Evolutionary conservation across 1,139 yeast species (phyloP), one percentile per base, ranked within the genome.

Genomic region (Hemisphaericaspora xylanilytica): DNA sequence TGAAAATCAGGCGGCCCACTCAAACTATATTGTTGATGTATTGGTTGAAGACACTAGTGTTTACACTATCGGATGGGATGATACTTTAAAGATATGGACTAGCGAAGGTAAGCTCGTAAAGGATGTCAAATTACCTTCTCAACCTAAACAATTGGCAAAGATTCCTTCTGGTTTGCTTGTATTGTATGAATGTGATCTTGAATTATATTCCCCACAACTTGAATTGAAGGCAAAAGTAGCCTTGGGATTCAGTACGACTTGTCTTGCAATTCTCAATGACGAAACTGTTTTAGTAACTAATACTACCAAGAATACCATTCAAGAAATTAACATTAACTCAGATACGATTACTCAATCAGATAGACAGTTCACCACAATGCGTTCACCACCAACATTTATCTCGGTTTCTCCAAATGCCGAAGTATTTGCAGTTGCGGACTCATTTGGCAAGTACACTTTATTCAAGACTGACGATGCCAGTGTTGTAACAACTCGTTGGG

Each of bases 401-500:
- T 69, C 83, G 28, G 76, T 85, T 13, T 87, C 96, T 0, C 94
- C 92, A 5, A 70, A 81, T 49, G 85, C 80, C 10, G 63, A 71
- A 43, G 75, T 68, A 45, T 69, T 84, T 18, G 97, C 97, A 0
- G 87, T 84, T 17, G 97, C 97, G 36, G 97, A 90, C 55, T 70
- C 76, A 3, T 69, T 85, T 34, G 98, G 98, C 28, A 92, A 92
- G 58, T 86, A 88, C 49, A 65, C 82, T 11, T 69, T 88, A 22
- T 88, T 80, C 61, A 75, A 80, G 44, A 58, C 78, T 13, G 60
- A 63, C 1, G 80, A 80, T 35, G 77, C 72, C 30, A 54, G 74
- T 6, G 69, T 86, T 6, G 78, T 85, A 33, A 89, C 97, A 1
- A 80, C 94, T 0, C 78, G 97, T 56, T 92, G 99, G 99, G 84